Evolutionary conservation across 2,329 filamentous ascomycete species (phyloP).

Genomic region (Fusarium verrucosum): DNA sequence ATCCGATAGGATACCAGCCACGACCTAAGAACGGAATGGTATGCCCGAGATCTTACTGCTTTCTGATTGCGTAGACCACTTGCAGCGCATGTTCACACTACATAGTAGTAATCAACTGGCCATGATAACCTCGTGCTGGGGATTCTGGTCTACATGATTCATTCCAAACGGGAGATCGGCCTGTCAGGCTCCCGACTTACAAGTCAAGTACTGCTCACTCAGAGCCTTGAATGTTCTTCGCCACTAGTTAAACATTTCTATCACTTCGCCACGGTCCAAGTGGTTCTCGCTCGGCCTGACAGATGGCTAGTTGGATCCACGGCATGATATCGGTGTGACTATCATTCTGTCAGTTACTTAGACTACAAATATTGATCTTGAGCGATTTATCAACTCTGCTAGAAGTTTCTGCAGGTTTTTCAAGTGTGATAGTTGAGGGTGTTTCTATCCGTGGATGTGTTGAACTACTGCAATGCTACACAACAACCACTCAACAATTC

Average conservation of each 20-base stretch:
- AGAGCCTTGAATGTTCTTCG: background rate
- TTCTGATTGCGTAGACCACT: background rate
- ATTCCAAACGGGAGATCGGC: constrained; percentile 1
- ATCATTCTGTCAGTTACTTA: constrained; percentile 3
- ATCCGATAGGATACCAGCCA: background rate
- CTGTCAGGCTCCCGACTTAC: background rate
- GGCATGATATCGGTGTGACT: constrained; percentile 1
- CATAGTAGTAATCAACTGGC: background rate
- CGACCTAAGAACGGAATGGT: background rate
- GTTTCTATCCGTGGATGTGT: background rate
- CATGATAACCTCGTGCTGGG: background rate
- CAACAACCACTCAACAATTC: background rate
- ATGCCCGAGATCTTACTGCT: background rate
- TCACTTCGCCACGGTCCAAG: constrained; percentile 5
- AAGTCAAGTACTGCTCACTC: background rate
- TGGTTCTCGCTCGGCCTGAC: background rate
- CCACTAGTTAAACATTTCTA: constrained; percentile 4
- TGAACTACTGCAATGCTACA: background rate
- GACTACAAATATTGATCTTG: background rate
- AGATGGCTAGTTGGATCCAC: background rate
- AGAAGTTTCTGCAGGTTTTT: background rate
- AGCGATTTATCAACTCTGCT: constrained; percentile 11
- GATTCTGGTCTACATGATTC: constrained; percentile 3
- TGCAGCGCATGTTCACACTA: background rate
- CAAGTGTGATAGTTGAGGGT: background rate